Evolutionary conservation across 176 grass and related monocot genomes (phyloP).

Genomic region (Carex parvula): DNA sequence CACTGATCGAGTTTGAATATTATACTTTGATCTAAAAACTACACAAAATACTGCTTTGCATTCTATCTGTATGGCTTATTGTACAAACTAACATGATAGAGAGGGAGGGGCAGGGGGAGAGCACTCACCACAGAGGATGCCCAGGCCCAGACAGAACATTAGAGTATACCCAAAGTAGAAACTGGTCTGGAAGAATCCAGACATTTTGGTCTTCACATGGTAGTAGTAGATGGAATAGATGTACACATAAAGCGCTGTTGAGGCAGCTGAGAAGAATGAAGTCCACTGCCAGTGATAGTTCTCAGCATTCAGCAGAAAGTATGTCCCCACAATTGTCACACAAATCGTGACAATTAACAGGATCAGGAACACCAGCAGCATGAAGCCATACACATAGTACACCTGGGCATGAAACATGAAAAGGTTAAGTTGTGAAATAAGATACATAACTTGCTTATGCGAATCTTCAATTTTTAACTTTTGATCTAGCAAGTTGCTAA

Average conservation of each 20-base stretch:
- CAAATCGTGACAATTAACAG: constrained; percentile 90
- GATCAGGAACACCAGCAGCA: constrained; percentile 97
- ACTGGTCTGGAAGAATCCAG: constrained; percentile 98
- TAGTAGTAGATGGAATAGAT: constrained; percentile 96
- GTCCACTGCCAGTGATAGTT: constrained; percentile 99
- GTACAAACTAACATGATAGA: no score
- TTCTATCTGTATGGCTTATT: no score
- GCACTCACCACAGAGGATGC: constrained; percentile 89
- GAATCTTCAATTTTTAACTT: not conserved
- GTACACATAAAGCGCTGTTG: constrained; percentile 88
- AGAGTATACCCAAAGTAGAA: constrained; percentile 99
- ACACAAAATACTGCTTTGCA: no score
- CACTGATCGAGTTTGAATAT: not conserved
- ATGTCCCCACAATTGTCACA: constrained; percentile 97
- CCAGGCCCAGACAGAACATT: constrained; percentile 96
- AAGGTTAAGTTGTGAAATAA: not conserved
- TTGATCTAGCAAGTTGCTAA: not conserved
- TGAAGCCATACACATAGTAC: constrained; percentile 98
- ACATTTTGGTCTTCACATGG: constrained; percentile 98
- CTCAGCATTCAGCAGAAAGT: constrained; percentile 97
- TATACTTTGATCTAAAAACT: constrained; percentile 6
- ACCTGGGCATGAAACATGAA: constrained; percentile 34
- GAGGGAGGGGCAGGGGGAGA: not conserved
- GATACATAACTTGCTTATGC: not conserved
- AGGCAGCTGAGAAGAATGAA: constrained; percentile 97